These are phyloP conservation scores for Podaxis sp. DNA, from an alignment of 768 basidiomycete genomes.

Conservation along the genomic window DNA sequence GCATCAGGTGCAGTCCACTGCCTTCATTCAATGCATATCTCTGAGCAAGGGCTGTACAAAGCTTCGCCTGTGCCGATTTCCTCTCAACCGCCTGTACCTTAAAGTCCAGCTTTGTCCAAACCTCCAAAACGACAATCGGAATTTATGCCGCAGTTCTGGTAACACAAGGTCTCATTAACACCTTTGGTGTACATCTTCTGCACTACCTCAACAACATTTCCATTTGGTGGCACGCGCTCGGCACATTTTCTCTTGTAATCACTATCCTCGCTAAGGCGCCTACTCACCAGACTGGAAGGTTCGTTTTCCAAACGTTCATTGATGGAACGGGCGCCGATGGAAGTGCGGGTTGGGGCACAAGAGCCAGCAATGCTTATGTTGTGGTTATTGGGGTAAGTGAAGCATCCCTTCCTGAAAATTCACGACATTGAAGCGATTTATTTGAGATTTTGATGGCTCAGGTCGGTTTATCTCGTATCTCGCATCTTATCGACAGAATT, in stretches of 20 bases:
- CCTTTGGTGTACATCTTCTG: constrained; percentile 68
- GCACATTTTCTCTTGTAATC: constrained; percentile 65
- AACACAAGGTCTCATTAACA: constrained; percentile 71
- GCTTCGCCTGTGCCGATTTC: constrained; percentile 68
- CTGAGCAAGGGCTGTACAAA: constrained; percentile 20
- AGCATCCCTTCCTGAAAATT: neutral
- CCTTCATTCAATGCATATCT: constrained; percentile 37
- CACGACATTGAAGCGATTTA: neutral
- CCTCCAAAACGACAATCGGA: constrained; percentile 59
- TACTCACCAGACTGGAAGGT: constrained; percentile 62
- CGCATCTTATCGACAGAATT: neutral
- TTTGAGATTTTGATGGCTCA: constrained; percentile 67
- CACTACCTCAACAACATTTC: constrained; percentile 72
- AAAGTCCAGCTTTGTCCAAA: constrained; percentile 57
- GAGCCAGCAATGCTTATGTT: constrained; percentile 71
- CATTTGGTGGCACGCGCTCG: constrained; percentile 73
- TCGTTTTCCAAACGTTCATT: constrained; percentile 71
- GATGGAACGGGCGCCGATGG: constrained; percentile 60
- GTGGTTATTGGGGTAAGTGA: constrained; percentile 56
- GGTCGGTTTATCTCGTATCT: constrained; percentile 23
- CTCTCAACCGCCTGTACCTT: constrained; percentile 64
- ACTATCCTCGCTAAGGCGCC: constrained; percentile 74
- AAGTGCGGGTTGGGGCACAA: constrained; percentile 56
- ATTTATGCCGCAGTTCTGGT: constrained; percentile 70
- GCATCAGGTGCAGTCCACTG: constrained; percentile 57